A percentile compares a stretch with the other conserved stretches of the same genome.
Evolutionary conservation across 2,329 filamentous ascomycete genomes (phyloP).

Genomic region (Aspergillus novoparasiticus): DNA sequence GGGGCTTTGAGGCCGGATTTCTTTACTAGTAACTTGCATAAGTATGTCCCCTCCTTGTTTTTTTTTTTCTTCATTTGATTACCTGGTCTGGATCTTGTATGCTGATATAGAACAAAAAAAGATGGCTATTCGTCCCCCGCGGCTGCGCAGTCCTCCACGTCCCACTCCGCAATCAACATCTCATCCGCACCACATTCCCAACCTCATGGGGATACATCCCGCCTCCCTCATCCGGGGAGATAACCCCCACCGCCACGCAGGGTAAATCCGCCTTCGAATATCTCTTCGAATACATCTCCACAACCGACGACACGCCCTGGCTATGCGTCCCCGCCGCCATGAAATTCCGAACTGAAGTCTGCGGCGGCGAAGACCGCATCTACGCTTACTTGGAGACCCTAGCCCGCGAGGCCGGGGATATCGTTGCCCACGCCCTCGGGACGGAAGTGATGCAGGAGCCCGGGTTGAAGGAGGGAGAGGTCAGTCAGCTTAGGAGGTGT

Average conservation of each 20-base stretch:
- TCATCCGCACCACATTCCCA: constrained; percentile 74
- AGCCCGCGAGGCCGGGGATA: constrained; percentile 64
- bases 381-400: constrained; percentile 64
- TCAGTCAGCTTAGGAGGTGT: constrained; percentile 60
- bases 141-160: constrained; percentile 82
- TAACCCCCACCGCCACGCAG: constrained; percentile 28
- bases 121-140: constrained; percentile 81
- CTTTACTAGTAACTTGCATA: constrained; percentile 84
- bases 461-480: constrained; percentile 29
- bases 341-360: constrained; percentile 66
- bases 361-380: constrained; percentile 75
- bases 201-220: constrained; percentile 79
- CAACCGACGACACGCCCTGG: constrained; percentile 71
- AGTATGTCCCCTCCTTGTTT: constrained; percentile 42
- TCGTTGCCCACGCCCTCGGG: constrained; percentile 64
- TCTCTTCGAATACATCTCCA: constrained; percentile 77
- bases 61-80: background rate
- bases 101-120: constrained; percentile 20
- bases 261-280: constrained; percentile 63
- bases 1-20: constrained; percentile 73
- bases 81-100: too few species aligned
- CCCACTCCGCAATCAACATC: constrained; percentile 70
- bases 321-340: constrained; percentile 73
- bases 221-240: background rate
- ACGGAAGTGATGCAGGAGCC: constrained; percentile 69